Evolutionary conservation across 371 early-diverging fungal species (phyloP), one percentile per base, ranked within the genome.

Genomic region (Lichtheimia corymbifera): DNA sequence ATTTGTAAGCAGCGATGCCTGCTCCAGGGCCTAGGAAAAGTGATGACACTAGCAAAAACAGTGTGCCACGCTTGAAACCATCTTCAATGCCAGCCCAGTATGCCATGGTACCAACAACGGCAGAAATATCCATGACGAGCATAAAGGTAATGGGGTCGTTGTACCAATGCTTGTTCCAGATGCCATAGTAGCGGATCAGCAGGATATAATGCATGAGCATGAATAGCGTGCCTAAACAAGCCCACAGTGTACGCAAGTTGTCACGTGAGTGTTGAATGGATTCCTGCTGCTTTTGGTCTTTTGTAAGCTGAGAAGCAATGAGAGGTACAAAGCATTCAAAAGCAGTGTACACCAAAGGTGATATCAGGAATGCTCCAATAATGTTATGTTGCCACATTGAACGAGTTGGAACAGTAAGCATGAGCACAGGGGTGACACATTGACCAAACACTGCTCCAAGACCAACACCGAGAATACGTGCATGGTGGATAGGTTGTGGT

Each of bases 31-130:
- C 47, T 18, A 47, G 11, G 9, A 47, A 5, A n/a, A 47, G 18
- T n/a, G 18, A 18, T 18, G 25, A 47, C 57, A 45, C 43, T 24
- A 44, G 28, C 57, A 57, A 11, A 25, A 7, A 57, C 3, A 18
- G 44, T 5, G 17, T 20, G 28, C 43, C 27, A 35, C 35, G 35
- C 44, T 25, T 44, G 43, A 41, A 45, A 12, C 57, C 24, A 14
- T n/a, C 18, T 45, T 57, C 44, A 9, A 57, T n/a, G 22, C 47
- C 41, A 14, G 45, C 24, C 57, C 57, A 57, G 17, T 57, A 57
- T n/a, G 44, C 57, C 15, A 45, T 28, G 2, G 57, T 44, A 17
- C 45, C 45, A 6, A 45, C 11, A 18, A 57, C 11, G 2, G 24
- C 41, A n/a, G 44, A 5, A 28, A 57, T 45, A 25, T 57, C 57